phyloP scores from a whole-genome alignment of 106 monocot genomes.

The Xerophyta viscosa region DNA sequence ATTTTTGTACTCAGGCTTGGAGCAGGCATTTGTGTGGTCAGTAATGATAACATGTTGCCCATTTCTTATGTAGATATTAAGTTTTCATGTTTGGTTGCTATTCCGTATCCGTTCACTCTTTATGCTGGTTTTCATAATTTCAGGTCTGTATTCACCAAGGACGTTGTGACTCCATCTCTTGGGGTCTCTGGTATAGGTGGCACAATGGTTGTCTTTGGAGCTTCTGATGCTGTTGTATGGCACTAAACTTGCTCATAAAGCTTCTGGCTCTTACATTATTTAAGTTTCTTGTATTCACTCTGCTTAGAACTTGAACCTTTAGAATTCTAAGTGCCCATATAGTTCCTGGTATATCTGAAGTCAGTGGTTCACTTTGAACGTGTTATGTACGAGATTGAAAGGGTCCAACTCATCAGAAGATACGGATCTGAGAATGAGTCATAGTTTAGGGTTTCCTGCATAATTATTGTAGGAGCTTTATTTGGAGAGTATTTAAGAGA shows the following conservation, averaged over 20 bases:
- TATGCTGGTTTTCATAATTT: not conserved
- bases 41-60: not conserved
- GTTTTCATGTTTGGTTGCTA: not conserved
- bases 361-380: no score
- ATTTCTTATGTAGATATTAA: not conserved
- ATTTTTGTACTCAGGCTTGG: conserved; percentile 78
- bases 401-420: no score
- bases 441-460: no score
- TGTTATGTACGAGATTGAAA: no score
- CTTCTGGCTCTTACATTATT: no score
- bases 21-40: conserved; percentile 94
- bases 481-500: no score
- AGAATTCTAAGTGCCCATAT: no score
- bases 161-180: conserved; percentile 71
- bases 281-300: no score
- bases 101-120: conserved; percentile 1
- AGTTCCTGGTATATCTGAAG: no score
- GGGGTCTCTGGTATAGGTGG: conserved; percentile 93
- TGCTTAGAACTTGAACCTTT: no score
- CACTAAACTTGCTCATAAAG: not conserved
- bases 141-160: conserved; percentile 92
- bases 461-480: no score
- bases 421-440: no score
- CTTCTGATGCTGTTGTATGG: conserved; percentile 78
- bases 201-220: conserved; percentile 87